Evolutionary conservation across 306 rosid species (phyloP).

Genomic region (Gynostemma pentaphyllum): DNA sequence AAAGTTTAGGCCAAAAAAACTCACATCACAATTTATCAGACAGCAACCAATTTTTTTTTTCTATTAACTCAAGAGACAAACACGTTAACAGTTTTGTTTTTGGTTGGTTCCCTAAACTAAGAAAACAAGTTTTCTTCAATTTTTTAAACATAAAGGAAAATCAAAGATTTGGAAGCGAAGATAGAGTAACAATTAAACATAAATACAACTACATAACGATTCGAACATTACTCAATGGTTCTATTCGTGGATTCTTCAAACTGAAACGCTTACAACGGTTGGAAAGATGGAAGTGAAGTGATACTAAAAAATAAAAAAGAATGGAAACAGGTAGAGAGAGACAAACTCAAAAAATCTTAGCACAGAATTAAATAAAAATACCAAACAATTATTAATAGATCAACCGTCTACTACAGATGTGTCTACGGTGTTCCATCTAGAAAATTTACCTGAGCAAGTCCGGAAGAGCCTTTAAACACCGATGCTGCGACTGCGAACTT

Average conservation of each 20-base stretch:
- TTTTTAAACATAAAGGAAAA: too few species aligned
- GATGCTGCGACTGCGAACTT: neutral
- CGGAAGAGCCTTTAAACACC: neutral
- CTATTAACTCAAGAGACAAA: too few species aligned
- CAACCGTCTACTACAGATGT: neutral
- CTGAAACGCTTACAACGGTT: neutral
- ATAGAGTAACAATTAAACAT: neutral
- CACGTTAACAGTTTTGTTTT: too few species aligned
- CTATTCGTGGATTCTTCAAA: neutral
- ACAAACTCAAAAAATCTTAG: neutral
- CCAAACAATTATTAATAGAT: neutral
- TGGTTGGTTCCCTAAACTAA: too few species aligned
- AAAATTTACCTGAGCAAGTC: conserved; percentile 2
- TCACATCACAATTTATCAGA: too few species aligned
- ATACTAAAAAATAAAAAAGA: too few species aligned
- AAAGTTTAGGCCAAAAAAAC: too few species aligned
- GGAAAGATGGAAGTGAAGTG: too few species aligned
- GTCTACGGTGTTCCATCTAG: neutral
- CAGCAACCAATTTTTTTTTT: too few species aligned
- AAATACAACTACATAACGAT: too few species aligned
- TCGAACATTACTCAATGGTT: neutral
- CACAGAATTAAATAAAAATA: neutral
- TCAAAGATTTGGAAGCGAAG: too few species aligned
- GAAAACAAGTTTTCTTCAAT: too few species aligned
- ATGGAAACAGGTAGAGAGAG: neutral